These are phyloP conservation scores for Dacryopinax primogenitus DNA, from an alignment of 768 basidiomycete genomes.

Conservation along the genomic window DNA sequence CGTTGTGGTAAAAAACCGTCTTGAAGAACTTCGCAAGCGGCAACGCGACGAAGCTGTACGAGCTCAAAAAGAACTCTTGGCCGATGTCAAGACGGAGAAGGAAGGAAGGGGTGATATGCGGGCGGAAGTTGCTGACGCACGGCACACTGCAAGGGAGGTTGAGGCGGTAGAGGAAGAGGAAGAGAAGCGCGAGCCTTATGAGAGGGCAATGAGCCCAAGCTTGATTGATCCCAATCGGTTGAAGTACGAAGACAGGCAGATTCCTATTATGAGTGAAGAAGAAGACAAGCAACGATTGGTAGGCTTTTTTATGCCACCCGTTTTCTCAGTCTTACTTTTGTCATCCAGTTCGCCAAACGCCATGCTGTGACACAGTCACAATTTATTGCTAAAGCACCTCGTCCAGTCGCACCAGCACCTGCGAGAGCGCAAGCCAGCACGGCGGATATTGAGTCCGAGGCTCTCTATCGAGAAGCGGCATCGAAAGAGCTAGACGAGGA, in stretches of 20 bases:
- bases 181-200: slow-evolving; percentile 48
- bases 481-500: slow-evolving; percentile 67
- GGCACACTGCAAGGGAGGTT: slow-evolving; percentile 22
- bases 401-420: slow-evolving; percentile 33
- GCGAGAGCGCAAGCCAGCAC: slow-evolving; percentile 41
- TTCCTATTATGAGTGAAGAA: slow-evolving; percentile 58
- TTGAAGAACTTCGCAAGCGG: slow-evolving; percentile 89
- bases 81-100: slow-evolving; percentile 55
- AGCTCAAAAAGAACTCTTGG: slow-evolving; percentile 80
- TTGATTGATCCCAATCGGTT: slow-evolving; percentile 59
- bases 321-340: not conserved
- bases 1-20: slow-evolving; percentile 87
- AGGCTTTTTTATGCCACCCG: slow-evolving; percentile 23
- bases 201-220: slow-evolving; percentile 75
- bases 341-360: slow-evolving; percentile 57
- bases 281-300: slow-evolving; percentile 58
- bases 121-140: slow-evolving; percentile 21
- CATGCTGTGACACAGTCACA: slow-evolving; percentile 69
- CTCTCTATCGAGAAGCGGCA: slow-evolving; percentile 79
- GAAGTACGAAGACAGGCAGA: slow-evolving; percentile 61
- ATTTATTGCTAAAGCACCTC: slow-evolving; percentile 68
- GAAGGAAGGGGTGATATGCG: slow-evolving; percentile 33
- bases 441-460: slow-evolving; percentile 70
- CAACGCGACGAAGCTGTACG: slow-evolving; percentile 93
- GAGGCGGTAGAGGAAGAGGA: slow-evolving; percentile 40